Conservation (phyloP, 768 basidiomycete genomes). For the Tylopilus sp. region DNA sequence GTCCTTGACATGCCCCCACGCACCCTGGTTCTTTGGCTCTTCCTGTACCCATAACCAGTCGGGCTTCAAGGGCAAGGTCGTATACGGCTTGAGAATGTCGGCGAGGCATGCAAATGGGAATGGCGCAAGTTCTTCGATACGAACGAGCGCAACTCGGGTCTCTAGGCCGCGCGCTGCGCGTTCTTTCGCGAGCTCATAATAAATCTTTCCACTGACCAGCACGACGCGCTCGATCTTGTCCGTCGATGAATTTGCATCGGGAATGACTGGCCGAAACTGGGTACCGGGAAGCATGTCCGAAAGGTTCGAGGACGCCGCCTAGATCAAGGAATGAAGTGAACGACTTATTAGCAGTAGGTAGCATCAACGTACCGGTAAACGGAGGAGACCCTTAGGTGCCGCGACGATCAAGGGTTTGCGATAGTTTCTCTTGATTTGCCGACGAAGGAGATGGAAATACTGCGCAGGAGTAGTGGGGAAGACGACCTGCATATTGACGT, state of each 20-base stretch:
- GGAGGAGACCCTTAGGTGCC: constrained; percentile 78
- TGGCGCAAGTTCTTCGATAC: constrained; percentile 84
- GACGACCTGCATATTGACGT: constrained; percentile 81
- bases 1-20: constrained; percentile 61
- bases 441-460: constrained; percentile 88
- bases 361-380: constrained; percentile 56
- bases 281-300: constrained; percentile 57
- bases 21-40: constrained; percentile 86
- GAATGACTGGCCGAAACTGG: constrained; percentile 64
- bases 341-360: not conserved
- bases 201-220: constrained; percentile 78
- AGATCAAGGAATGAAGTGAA: not conserved
- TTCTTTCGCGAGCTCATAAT: constrained; percentile 80
- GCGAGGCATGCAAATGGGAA: constrained; percentile 71
- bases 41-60: constrained; percentile 72
- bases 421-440: constrained; percentile 83
- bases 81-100: constrained; percentile 45
- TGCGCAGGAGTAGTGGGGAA: constrained; percentile 90
- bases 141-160: constrained; percentile 59
- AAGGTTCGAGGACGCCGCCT: constrained; percentile 75
- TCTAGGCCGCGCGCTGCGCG: constrained; percentile 48
- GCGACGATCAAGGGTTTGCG: constrained; percentile 84
- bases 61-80: constrained; percentile 35
- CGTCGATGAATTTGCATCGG: constrained; percentile 39
- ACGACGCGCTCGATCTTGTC: constrained; percentile 59